phyloP scores from a whole-genome alignment of 768 basidiomycete species.

The Floccularia luteovirens region DNA sequence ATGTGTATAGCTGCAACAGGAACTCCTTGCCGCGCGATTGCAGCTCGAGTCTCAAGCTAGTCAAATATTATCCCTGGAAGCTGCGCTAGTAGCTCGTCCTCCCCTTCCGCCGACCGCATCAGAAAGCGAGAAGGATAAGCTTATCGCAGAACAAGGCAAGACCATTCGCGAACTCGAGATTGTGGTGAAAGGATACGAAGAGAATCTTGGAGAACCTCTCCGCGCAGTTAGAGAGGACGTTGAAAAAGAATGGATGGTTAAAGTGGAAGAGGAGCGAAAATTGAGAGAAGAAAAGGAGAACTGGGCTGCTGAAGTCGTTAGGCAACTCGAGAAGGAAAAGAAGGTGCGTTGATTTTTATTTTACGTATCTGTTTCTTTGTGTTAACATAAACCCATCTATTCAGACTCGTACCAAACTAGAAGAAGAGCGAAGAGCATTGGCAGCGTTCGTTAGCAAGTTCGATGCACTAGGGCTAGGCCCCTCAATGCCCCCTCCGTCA shows the following conservation, averaged over 20 bases:
- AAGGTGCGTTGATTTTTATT: constrained; percentile 31
- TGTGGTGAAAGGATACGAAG: constrained; percentile 61
- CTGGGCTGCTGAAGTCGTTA: constrained; percentile 71
- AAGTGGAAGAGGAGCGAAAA: constrained; percentile 49
- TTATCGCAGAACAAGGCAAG: constrained; percentile 66
- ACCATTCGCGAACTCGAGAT: constrained; percentile 76
- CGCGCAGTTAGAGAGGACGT: constrained; percentile 63
- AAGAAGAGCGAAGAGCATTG: constrained; percentile 72
- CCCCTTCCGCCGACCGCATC: constrained; percentile 57
- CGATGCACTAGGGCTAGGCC: constrained; percentile 58
- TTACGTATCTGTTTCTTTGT: not conserved
- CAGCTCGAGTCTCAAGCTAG: constrained; percentile 76
- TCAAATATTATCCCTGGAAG: constrained; percentile 81
- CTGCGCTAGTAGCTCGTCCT: constrained; percentile 65
- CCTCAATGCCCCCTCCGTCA: constrained; percentile 21
- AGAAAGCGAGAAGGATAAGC: constrained; percentile 65
- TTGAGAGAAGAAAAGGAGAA: constrained; percentile 61
- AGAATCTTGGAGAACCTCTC: constrained; percentile 63
- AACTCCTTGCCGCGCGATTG: constrained; percentile 69
- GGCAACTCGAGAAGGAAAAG: constrained; percentile 74
- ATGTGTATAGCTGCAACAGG: constrained; percentile 67
- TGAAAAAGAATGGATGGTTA: constrained; percentile 63
- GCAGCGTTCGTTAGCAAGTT: constrained; percentile 79
- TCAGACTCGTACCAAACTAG: constrained; percentile 54
- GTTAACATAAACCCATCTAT: constrained; percentile 1